Conservation (phyloP, 805 yeast genomes). For the Yarrowia keelungensis region DNA sequence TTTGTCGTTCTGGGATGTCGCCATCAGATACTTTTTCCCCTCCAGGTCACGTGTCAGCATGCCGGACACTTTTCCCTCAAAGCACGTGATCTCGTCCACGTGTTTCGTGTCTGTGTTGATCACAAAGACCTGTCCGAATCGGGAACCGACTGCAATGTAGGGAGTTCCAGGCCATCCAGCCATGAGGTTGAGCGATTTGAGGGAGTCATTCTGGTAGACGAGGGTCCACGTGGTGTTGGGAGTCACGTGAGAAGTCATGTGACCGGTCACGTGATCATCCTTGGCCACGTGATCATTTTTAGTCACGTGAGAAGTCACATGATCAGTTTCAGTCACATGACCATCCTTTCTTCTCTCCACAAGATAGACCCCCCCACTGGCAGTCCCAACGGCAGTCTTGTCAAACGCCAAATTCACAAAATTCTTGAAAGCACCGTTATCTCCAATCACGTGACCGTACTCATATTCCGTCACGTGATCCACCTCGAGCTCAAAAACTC, state of each 20-base stretch:
- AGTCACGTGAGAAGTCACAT: no score
- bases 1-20: conserved; percentile 13
- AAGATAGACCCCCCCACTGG: conserved; percentile 16
- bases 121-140: conserved; percentile 29
- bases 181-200: conserved; percentile 14
- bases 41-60: conserved; percentile 10
- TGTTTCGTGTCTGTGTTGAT: conserved; percentile 12
- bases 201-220: not conserved
- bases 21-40: not conserved
- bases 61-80: conserved; percentile 15
- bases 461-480: not conserved
- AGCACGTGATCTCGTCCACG: not conserved
- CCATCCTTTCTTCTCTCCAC: not conserved
- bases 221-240: not conserved
- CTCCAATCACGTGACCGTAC: conserved; percentile 39
- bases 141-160: conserved; percentile 4
- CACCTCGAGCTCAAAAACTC: conserved; percentile 69
- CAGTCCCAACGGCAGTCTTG: conserved; percentile 23
- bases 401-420: conserved; percentile 56
- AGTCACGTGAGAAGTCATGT: no score
- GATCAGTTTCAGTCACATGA: not conserved
- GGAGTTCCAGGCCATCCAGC: conserved; percentile 22
- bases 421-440: conserved; percentile 68
- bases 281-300: no score
- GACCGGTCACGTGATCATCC: no score